Conservation (phyloP, 495 filamentous ascomycete species). For the Thozetella sp. region DNA sequence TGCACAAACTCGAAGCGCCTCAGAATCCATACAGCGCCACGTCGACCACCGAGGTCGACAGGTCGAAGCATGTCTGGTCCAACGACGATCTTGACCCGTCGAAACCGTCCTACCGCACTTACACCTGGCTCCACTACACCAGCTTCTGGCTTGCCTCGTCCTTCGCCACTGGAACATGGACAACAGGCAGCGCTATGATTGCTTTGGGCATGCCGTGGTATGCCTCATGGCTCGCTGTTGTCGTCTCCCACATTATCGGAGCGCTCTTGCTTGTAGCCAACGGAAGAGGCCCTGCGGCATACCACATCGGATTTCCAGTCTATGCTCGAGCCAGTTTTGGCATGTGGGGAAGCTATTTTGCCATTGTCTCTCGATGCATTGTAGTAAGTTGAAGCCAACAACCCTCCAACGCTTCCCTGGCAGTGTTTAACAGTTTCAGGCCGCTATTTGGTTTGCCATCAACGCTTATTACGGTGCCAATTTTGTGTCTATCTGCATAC, state of each 20-base stretch:
- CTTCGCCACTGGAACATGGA: not conserved
- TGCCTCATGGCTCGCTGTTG: not conserved
- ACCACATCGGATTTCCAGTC: not conserved
- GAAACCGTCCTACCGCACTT: not conserved
- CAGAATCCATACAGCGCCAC: not conserved
- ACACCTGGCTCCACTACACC: not conserved
- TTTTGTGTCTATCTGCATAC: not conserved
- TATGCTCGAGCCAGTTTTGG: not conserved
- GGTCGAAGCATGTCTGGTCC: not conserved
- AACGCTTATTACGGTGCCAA: not conserved
- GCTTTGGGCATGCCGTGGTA: not conserved
- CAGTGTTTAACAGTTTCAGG: not conserved
- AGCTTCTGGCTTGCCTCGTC: not conserved
- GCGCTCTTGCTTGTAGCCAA: not conserved
- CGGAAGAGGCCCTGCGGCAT: not conserved
- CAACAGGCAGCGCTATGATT: not conserved
- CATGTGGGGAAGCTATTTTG: not conserved
- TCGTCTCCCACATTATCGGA: not conserved
- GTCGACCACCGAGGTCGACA: not conserved
- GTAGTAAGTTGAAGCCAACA: not conserved
- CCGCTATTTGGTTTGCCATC: not conserved
- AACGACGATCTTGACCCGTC: not conserved
- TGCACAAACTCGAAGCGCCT: not conserved
- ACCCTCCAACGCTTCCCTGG: not conserved
- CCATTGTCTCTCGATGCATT: not conserved